Base-by-base conservation (phyloP, 805 yeast genomes). In the Candida sithepensis region DNA sequence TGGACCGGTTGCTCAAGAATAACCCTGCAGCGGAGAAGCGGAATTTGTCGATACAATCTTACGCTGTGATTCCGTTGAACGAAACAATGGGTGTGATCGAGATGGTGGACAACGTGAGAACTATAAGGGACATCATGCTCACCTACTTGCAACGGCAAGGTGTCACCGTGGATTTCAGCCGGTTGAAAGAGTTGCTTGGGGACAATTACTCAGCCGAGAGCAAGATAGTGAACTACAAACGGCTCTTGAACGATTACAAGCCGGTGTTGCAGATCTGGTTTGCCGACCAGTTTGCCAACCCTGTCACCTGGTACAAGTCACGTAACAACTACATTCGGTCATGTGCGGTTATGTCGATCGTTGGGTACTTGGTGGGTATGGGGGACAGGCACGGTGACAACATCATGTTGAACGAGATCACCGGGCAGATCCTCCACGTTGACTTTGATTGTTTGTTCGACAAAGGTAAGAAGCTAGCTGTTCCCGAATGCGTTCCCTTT, bases 331-430 rank as follows among this genome's bases (percentile, higher is more conserved):
- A 78, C 61, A 82, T 88, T 0, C 73, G 96, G 46, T 82, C 96
- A 0, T 73, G 86, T 23, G 97, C 97, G 0, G 98, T 92, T 0
- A 94, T 95, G 99, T 90, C 97, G 0, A 89, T 94, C 73, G 96
- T 92, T 4, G 99, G 99, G 0, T 88, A 88, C 62, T 81, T 94
- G 41, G 73, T 94, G 23, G 99, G 99, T 8, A 74, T 94, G 43
- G 99, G 99, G 21, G 99, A 94, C 66, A 75, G 99, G 36, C 99
- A 94, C 63, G 86, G 96, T 56, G 99, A 94, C 60, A 94, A 94
- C 60, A 80, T 94, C 19, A 67, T 94, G 46, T 70, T 92, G 34
- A 77, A 83, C 57, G 84, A 84, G 51, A 77, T 74, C 38, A 77
- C 83, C 3, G 99, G 99, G 1, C 81, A 81, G 8, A 80, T 89